A percentile compares a stretch with the other conserved stretches of the same genome.
These are phyloP conservation scores for Aspergillus sp. DNA, from an alignment of 2,329 filamentous ascomycete genomes.

Conservation along the genomic window DNA sequence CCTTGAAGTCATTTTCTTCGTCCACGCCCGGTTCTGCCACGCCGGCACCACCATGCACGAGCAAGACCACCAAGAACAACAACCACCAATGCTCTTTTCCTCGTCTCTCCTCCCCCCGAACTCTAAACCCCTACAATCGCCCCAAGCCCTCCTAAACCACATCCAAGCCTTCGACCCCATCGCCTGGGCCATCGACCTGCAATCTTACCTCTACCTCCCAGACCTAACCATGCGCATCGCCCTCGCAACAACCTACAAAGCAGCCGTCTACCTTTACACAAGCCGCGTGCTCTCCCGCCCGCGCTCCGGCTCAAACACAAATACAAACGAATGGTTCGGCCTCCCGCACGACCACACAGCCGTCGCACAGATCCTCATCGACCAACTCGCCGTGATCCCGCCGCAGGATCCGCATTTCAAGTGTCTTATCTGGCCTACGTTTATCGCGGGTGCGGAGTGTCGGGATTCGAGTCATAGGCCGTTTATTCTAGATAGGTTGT, in stretches of 20 bases:
- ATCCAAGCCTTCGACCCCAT: constrained; percentile 34
- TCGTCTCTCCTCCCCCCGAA: constrained; percentile 20
- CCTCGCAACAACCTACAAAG: constrained; percentile 38
- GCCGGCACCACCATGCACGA: constrained; percentile 15
- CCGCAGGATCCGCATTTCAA: constrained; percentile 35
- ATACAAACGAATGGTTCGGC: constrained; percentile 13
- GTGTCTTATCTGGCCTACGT: constrained; percentile 39
- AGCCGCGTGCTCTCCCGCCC: constrained; percentile 31
- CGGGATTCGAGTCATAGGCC: constrained; percentile 24
- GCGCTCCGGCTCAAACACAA: constrained; percentile 16
- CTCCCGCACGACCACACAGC: constrained; percentile 23
- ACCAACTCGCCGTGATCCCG: constrained; percentile 30
- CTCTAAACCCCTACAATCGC: constrained; percentile 24
- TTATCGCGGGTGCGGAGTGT: constrained; percentile 39
- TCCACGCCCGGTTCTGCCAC: constrained; percentile 32
- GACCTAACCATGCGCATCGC: constrained; percentile 43
- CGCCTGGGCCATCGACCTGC: constrained; percentile 33
- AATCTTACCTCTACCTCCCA: constrained; percentile 39
- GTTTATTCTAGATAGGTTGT: constrained; percentile 27
- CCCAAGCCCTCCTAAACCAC: constrained; percentile 27
- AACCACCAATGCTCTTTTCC: constrained; percentile 22
- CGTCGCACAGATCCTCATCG: constrained; percentile 27
- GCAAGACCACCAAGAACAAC: constrained; percentile 5
- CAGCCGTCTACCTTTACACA: constrained; percentile 35
- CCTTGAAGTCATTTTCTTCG: constrained; percentile 35